Conservation (phyloP, 2,329 filamentous ascomycete species). For the Stemphylium beticola region DNA sequence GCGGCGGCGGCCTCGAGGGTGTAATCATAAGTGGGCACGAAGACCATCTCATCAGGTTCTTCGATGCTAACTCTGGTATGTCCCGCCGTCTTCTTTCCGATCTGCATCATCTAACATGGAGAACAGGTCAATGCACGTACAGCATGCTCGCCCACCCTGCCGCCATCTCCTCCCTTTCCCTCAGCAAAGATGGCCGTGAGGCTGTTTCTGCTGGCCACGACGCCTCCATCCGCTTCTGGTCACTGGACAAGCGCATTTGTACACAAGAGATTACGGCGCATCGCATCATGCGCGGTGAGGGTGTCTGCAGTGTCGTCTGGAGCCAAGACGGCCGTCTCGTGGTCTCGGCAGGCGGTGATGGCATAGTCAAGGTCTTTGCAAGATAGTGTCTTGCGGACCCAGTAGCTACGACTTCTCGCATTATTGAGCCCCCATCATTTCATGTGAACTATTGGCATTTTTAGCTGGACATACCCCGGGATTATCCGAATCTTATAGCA, state of each 20-base stretch:
- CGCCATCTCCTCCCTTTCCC: slow-evolving; percentile 86
- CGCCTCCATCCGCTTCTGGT: slow-evolving; percentile 95
- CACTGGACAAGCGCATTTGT: slow-evolving; percentile 91
- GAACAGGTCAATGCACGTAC: slow-evolving; percentile 94
- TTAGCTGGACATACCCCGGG: slow-evolving; percentile 27
- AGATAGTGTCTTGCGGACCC: slow-evolving; percentile 31
- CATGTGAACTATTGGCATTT: slow-evolving; percentile 25
- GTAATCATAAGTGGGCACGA: slow-evolving; percentile 97
- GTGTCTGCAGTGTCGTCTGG: slow-evolving; percentile 93
- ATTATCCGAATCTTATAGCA: slow-evolving; percentile 5
- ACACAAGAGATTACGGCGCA: slow-evolving; percentile 95
- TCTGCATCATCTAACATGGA: not conserved
- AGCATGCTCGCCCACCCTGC: slow-evolving; percentile 97
- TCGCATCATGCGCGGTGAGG: slow-evolving; percentile 92
- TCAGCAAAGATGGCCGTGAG: slow-evolving; percentile 92
- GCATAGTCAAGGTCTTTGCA: slow-evolving; percentile 88
- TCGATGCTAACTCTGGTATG: slow-evolving; percentile 98
- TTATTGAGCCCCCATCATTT: slow-evolving; percentile 9
- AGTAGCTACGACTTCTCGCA: slow-evolving; percentile 13
- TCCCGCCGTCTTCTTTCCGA: slow-evolving; percentile 32
- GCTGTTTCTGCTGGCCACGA: slow-evolving; percentile 96
- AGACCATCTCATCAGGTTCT: slow-evolving; percentile 94
- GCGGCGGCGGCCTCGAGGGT: slow-evolving; percentile 77
- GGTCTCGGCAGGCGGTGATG: slow-evolving; percentile 91
- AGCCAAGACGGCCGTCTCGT: slow-evolving; percentile 94